These are phyloP conservation scores for Yamadazyma tumulicola DNA, from an alignment of 805 yeast genomes.

Conservation along the genomic window DNA sequence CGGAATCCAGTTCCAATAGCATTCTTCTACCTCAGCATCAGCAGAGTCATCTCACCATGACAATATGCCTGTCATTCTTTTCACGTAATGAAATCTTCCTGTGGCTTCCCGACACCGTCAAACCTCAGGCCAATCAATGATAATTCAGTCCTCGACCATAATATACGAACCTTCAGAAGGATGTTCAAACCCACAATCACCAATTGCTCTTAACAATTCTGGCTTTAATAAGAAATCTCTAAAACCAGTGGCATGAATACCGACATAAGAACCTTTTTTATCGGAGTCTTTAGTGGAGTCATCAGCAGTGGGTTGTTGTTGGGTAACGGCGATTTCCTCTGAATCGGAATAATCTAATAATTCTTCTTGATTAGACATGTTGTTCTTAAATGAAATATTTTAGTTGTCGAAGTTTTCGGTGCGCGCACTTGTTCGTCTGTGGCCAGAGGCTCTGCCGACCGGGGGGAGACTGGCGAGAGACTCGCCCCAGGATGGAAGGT, in stretches of 20 bases:
- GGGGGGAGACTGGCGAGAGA: too few relatives aligned
- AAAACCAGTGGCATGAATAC: conserved; percentile 97
- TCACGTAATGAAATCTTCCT: too few relatives aligned
- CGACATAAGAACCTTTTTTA: conserved; percentile 96
- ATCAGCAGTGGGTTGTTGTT: conserved; percentile 45
- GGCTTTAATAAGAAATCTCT: conserved; percentile 96
- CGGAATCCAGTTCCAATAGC: too few relatives aligned
- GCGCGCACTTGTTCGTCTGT: not conserved
- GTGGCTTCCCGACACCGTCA: too few relatives aligned
- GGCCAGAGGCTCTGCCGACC: too few relatives aligned
- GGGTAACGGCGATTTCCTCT: conserved; percentile 81
- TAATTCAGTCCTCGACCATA: too few relatives aligned
- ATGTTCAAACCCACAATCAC: conserved; percentile 99
- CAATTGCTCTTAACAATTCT: conserved; percentile 94
- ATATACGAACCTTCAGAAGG: conserved; percentile 92
- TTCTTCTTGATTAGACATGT: conserved; percentile 98
- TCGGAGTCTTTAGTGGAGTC: conserved; percentile 55
- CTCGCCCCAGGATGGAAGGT: too few relatives aligned
- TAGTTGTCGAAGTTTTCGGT: not conserved
- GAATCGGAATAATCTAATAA: conserved; percentile 97
- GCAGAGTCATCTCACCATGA: too few relatives aligned
- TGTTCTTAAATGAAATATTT: not conserved
- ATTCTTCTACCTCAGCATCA: too few relatives aligned
- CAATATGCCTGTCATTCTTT: too few relatives aligned
- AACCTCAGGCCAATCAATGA: too few relatives aligned